Base-by-base conservation (phyloP, 2,329 filamentous ascomycete genomes). In the Alternaria incomplexa region DNA sequence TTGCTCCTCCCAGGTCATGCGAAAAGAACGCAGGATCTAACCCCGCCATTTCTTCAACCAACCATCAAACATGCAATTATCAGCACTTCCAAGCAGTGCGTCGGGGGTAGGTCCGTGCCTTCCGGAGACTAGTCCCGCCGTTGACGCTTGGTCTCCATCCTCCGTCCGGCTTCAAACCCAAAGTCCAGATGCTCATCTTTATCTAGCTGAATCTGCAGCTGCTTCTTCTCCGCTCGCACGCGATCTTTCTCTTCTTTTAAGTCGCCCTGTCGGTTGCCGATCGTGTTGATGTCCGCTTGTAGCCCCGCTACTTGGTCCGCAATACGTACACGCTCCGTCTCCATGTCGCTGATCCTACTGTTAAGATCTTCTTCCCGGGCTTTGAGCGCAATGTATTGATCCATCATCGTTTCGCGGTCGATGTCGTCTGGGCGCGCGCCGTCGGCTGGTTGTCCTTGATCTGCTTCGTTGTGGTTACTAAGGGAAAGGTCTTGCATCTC, bases 151-250 rank as follows among this genome's bases (percentile, higher is more conserved):
- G 46, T n/a, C 26, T 58, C 60, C 55, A 55, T 55, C 44, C 45
- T 44, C n/a, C 60, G 26, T 20, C 60, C 60, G 4, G 55, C 60
- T 40, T 58, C 55, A 22, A 62, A 58, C 3, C 60, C 48, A 43
- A 62, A 58, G 22, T 62, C 55, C 30, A 62, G 26, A 45, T 40
- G 48, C 13, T 62, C 55, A 5, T 62, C 50, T 10, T 15, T 12
- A 15, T 40, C 48, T 10, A 58, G 20, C 22, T 20, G 54, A 23
- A 45, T 46, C 15, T 50, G 45, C 20, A 58, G 13, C 8, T 22
- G 32, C 43, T 26, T 46, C 50, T 55, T 62, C 50, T 46, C 36
- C 36, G 36, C n/a, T 6, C 36, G 36, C 36, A 40, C 36, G 5
- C 36, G 36, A 17, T 17, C 9, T 40, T 40, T 40, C n/a, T 46